phyloP scores from a whole-genome alignment of 805 yeast genomes.

The Ogataea neopini region DNA sequence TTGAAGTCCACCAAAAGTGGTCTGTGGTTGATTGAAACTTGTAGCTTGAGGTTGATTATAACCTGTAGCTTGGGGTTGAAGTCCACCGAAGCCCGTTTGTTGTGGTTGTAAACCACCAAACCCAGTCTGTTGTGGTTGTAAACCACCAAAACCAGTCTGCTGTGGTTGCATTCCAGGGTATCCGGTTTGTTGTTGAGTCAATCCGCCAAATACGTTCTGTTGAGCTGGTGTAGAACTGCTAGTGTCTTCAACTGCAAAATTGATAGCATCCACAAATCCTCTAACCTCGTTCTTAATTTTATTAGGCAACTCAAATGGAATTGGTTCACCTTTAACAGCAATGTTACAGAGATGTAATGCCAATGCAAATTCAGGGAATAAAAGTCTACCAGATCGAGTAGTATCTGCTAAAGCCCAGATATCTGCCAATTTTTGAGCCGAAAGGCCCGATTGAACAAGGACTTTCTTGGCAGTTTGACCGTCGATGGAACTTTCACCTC shows the following conservation, averaged over 20 bases:
- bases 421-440: slow-evolving; percentile 73
- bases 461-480: slow-evolving; percentile 80
- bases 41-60: slow-evolving; percentile 2
- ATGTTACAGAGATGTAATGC: slow-evolving; percentile 85
- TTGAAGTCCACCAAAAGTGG: slow-evolving; percentile 15
- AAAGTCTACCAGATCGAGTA: slow-evolving; percentile 75
- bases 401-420: slow-evolving; percentile 94
- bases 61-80: slow-evolving; percentile 33
- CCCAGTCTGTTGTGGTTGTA: slow-evolving; percentile 13
- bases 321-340: slow-evolving; percentile 72
- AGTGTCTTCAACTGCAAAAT: slow-evolving; percentile 67
- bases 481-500: slow-evolving; percentile 64
- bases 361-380: slow-evolving; percentile 93
- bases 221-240: slow-evolving; percentile 27
- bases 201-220: slow-evolving; percentile 21
- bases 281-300: slow-evolving; percentile 80
- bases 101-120: slow-evolving; percentile 7
- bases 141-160: slow-evolving; percentile 7
- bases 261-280: slow-evolving; percentile 87
- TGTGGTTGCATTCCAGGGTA: slow-evolving; percentile 17
- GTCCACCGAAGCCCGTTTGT: slow-evolving; percentile 21
- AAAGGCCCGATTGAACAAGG: slow-evolving; percentile 74
- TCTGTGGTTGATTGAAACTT: slow-evolving; percentile 7
- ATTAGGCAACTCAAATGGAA: slow-evolving; percentile 73
- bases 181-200: slow-evolving; percentile 56